A percentile compares a stretch with the other conserved stretches of the same genome.
These are phyloP conservation scores for Cryptomeria japonica DNA, from an alignment of 75 land plant species.

Conservation along the genomic window DNA sequence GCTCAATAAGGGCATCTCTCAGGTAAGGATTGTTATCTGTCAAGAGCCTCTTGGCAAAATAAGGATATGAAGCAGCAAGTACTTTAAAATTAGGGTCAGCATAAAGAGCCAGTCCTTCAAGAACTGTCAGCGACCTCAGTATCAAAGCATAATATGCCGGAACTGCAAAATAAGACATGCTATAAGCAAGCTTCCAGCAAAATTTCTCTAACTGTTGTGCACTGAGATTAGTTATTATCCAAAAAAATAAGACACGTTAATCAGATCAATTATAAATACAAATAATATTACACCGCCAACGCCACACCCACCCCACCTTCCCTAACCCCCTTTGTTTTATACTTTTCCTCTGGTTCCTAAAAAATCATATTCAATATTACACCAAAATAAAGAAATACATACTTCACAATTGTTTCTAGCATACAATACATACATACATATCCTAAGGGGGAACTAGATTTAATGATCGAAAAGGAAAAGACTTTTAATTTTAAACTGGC, in stretches of 20 bases:
- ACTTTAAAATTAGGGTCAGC: slow-evolving; percentile 98
- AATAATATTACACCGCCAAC: background rate
- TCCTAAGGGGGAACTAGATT: background rate
- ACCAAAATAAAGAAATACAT: background rate
- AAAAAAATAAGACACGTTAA: background rate
- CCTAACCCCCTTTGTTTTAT: too few species aligned
- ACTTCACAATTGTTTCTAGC: background rate
- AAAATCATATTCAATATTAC: background rate
- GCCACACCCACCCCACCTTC: too few species aligned
- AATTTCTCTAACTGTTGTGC: background rate
- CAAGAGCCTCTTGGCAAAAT: slow-evolving; percentile 96
- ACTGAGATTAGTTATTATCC: background rate
- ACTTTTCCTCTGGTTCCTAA: background rate
- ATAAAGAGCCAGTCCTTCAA: slow-evolving; percentile 96
- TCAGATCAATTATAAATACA: background rate
- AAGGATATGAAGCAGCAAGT: slow-evolving; percentile 96
- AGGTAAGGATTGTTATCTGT: slow-evolving; percentile 98
- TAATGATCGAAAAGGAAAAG: background rate
- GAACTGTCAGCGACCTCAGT: slow-evolving; percentile 90
- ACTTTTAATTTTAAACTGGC: background rate
- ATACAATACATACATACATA: background rate
- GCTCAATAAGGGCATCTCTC: slow-evolving; percentile 94
- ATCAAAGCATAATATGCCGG: slow-evolving; percentile 98
- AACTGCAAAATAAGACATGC: slow-evolving; percentile 47
- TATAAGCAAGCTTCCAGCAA: background rate